These are phyloP conservation scores for Tulasnella sp. DNA, from an alignment of 768 basidiomycete genomes.

Conservation along the genomic window DNA sequence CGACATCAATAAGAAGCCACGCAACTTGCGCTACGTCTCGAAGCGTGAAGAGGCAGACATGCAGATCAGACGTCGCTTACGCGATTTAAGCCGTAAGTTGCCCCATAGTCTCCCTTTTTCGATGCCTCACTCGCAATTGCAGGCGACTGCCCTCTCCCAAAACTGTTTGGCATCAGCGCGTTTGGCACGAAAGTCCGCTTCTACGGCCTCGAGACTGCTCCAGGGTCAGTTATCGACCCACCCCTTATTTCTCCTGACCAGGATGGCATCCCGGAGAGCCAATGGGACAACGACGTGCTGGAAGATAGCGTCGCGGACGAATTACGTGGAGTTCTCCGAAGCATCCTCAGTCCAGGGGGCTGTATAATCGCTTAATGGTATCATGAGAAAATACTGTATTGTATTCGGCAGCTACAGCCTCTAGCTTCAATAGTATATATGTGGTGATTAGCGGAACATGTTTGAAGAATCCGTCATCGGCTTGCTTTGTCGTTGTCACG, in stretches of 20 bases:
- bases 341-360: not conserved
- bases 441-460: no score
- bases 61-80: no score
- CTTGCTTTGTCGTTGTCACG: not conserved
- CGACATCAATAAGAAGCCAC: conserved; percentile 31
- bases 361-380: no score
- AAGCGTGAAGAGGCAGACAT: no score
- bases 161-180: conserved; percentile 37
- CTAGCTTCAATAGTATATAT: no score
- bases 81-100: no score
- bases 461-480: not conserved
- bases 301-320: conserved; percentile 36
- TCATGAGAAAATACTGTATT: no score
- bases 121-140: not conserved
- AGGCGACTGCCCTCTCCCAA: conserved; percentile 31
- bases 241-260: conserved; percentile 18
- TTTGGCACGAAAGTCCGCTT: conserved; percentile 38
- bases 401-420: no score
- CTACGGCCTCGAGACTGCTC: conserved; percentile 30
- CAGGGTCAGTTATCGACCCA: conserved; percentile 23
- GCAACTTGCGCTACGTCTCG: no score
- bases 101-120: not conserved
- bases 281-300: conserved; percentile 41
- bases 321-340: conserved; percentile 36
- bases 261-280: conserved; percentile 36